Evolutionary conservation across 345 rosid species (phyloP), one percentile per base, ranked within the genome.

Genomic region (Bruguiera parviflora): DNA sequence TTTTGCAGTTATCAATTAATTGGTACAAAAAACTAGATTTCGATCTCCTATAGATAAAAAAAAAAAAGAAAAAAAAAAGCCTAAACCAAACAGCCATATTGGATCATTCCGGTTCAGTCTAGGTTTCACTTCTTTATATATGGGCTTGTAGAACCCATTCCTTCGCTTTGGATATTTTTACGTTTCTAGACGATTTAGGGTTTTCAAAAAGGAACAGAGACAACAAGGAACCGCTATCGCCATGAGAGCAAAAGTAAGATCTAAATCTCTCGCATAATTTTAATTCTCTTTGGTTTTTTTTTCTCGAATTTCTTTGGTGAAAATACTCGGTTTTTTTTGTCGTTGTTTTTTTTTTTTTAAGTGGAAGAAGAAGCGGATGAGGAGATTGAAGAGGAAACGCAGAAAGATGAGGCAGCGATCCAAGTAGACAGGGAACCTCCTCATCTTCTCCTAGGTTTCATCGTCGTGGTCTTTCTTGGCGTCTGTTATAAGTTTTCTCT

Each of bases 321-420:
- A 6, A 21, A 10, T 10, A 37, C 10, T 9, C 9, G 46, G 2
- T 16, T 25, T 19, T 28, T 53, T 32, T 24, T 5, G n/a, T n/a
- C n/a, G n/a, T n/a, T n/a, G n/a, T 11, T 21, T 37, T 62, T 5
- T 43, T 8, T 2, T 22, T 43, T 25, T 43, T 6, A 37, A 76
- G 84, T 81, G 84, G 84, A 81, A 81, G 82, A 81, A 81, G 80
- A 81, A 81, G 84, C 79, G 84, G 25, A 81, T 81, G 84, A 78
- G 84, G 80, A 78, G 84, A 27, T 75, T 81, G 81, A 81, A 81
- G 80, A 81, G 84, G 80, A 81, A 81, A 75, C 80, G 84, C 72
- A 32, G 84, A 78, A 81, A 81, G 82, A 81, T 81, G 84, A 65
- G 84, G 67, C 84, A 81, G 75, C 57, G 84, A 66, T 81, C 84